A percentile compares a stretch with the other conserved stretches of the same genome.
Evolutionary conservation across 176 grass and related monocot genomes (phyloP).

Genomic region (Lolium multiflorum): DNA sequence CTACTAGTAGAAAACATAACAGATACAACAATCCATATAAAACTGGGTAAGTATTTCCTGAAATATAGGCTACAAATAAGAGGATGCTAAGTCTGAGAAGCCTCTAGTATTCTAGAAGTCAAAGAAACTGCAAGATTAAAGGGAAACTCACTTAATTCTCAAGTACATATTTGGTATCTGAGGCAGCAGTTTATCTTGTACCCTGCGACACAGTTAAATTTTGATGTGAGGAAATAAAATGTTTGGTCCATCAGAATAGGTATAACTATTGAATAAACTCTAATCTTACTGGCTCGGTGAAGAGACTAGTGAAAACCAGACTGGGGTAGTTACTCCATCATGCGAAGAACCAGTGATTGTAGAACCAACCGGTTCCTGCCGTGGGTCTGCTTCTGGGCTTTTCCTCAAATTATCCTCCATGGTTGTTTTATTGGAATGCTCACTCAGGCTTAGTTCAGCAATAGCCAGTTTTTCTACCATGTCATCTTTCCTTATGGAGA

Average conservation of each 20-base stretch:
- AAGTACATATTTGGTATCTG: conserved; percentile 67
- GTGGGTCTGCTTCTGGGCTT: conserved; percentile 32
- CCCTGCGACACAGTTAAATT: conserved; percentile 67
- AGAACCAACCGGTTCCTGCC: conserved; percentile 45
- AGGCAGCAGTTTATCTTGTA: conserved; percentile 63
- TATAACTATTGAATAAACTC: conserved; percentile 22
- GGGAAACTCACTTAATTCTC: conserved; percentile 80
- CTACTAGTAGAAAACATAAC: neutral
- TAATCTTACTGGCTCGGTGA: conserved; percentile 70
- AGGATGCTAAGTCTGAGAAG: conserved; percentile 2
- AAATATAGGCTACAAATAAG: neutral
- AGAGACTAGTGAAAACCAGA: conserved; percentile 91
- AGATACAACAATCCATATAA: neutral
- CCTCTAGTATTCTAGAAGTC: neutral
- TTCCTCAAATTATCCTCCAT: conserved; percentile 44
- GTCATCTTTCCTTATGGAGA: conserved; percentile 38
- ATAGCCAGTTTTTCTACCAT: conserved; percentile 46
- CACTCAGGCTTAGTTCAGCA: conserved; percentile 39
- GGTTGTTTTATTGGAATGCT: conserved; percentile 47
- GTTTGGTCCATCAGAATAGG: conserved; percentile 12
- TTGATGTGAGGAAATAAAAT: conserved; percentile 29
- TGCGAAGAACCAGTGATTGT: conserved; percentile 38
- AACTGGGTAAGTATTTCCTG: conserved; percentile 25
- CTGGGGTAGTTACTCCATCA: conserved; percentile 49
- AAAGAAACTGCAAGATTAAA: conserved; percentile 12